Evolutionary conservation across 495 filamentous ascomycete species (phyloP).

Genomic region (Rostrohypoxylon terebratum): DNA sequence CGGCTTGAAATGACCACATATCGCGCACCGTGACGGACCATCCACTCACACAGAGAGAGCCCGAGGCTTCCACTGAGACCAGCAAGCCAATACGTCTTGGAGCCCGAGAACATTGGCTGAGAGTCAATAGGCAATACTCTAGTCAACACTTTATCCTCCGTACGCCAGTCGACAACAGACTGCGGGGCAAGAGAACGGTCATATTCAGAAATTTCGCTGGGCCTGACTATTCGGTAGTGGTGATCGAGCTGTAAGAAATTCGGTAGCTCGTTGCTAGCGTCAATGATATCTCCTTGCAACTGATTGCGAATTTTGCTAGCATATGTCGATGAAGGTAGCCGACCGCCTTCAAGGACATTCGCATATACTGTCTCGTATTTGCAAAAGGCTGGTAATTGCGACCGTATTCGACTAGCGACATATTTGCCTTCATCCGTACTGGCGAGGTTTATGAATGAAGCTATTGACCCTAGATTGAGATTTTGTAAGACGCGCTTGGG

Average conservation of each 20-base stretch:
- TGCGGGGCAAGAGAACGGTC: background rate
- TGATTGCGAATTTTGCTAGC: background rate
- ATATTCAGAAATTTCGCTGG: background rate
- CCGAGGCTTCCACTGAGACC: slow-evolving; percentile 65
- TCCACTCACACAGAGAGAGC: slow-evolving; percentile 64
- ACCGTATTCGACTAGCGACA: background rate
- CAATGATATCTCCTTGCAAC: background rate
- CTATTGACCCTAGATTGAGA: background rate
- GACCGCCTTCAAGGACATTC: background rate
- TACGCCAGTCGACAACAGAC: slow-evolving; percentile 28
- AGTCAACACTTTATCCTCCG: background rate
- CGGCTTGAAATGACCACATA: slow-evolving; percentile 66
- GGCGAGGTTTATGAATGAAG: background rate
- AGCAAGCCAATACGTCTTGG: slow-evolving; percentile 64
- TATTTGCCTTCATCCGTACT: background rate
- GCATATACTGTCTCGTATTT: background rate
- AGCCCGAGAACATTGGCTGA: slow-evolving; percentile 36
- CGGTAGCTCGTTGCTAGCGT: background rate
- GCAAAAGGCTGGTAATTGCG: background rate
- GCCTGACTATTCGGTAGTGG: background rate
- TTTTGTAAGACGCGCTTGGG: background rate
- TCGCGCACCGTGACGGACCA: slow-evolving; percentile 62
- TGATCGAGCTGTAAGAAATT: background rate
- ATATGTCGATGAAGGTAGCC: background rate
- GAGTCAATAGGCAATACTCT: slow-evolving; percentile 24